Percentiles rank a stretch among this genome's conserved stretches.
Conservation (phyloP, 345 rosid genomes). For the Moringa oleifera region DNA sequence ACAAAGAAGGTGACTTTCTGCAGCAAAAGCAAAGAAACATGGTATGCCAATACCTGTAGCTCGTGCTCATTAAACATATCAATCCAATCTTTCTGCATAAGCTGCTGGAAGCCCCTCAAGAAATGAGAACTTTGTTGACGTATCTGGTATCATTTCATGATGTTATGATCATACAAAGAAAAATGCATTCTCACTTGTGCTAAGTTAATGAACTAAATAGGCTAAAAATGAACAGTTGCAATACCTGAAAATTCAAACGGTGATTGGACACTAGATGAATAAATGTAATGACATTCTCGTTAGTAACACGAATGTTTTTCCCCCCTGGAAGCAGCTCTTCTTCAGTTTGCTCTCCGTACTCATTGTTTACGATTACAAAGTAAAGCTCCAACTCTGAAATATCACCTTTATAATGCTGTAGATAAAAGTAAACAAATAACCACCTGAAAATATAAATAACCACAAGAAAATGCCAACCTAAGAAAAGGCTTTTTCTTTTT, state of each 20-base stretch:
- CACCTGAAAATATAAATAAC: too few species aligned
- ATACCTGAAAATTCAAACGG: constrained; percentile 89
- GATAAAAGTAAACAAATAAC: constrained; percentile 6
- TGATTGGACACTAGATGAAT: constrained; percentile 97
- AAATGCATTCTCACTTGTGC: constrained; percentile 1
- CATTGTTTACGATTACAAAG: constrained; percentile 91
- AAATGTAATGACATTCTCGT: constrained; percentile 85
- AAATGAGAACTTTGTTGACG: constrained; percentile 93
- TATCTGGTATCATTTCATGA: constrained; percentile 45
- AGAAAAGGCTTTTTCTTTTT: too few species aligned
- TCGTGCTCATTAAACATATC: constrained; percentile 98
- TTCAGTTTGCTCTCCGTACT: constrained; percentile 94
- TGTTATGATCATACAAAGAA: constrained; percentile 6
- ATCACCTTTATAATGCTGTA: constrained; percentile 84
- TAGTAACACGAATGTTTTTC: constrained; percentile 67
- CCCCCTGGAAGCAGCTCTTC: constrained; percentile 94
- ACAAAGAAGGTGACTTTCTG: not conserved
- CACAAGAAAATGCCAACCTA: not conserved
- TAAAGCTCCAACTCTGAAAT: constrained; percentile 80
- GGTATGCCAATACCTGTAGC: constrained; percentile 58
- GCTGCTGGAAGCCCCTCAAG: constrained; percentile 94
- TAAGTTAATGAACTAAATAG: constrained; percentile 1
- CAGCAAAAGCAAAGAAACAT: not conserved
- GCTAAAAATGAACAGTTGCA: constrained; percentile 10
- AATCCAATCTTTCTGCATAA: constrained; percentile 88